These are phyloP conservation scores for Scutellaria minor DNA, from an alignment of 257 asterid genomes.

Conservation along the genomic window DNA sequence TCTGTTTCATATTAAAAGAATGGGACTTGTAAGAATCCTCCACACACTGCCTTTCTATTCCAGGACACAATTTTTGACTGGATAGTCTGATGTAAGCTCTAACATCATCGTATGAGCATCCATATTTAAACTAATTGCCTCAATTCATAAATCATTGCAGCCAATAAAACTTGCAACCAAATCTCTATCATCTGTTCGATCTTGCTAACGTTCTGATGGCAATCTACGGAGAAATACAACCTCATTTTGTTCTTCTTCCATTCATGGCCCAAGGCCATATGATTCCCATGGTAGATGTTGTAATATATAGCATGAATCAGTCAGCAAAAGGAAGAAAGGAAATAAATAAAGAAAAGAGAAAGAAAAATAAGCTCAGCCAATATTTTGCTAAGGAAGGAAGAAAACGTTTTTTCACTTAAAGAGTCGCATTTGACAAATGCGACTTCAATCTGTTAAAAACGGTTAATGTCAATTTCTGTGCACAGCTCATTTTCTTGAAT, in stretches of 20 bases:
- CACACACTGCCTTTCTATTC: not conserved
- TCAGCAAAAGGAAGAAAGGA: no score
- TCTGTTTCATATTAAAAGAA: not conserved
- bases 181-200: no score
- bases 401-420: no score
- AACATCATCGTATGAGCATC: constrained; percentile 20
- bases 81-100: constrained; percentile 33
- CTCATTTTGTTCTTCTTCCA: constrained; percentile 61
- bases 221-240: constrained; percentile 32
- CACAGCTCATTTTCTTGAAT: no score
- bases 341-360: no score
- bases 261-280: constrained; percentile 68
- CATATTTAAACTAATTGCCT: not conserved
- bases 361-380: no score
- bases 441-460: no score
- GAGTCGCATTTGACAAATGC: no score
- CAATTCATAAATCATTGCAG: not conserved
- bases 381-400: no score
- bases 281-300: constrained; percentile 61
- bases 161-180: no score
- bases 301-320: no score
- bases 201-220: not conserved
- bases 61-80: not conserved
- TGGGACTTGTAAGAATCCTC: not conserved
- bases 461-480: no score